Evolutionary conservation across 2,329 filamentous ascomycete species (phyloP), one percentile per base, ranked within the genome.

Genomic region (Leptographium galeiforme): DNA sequence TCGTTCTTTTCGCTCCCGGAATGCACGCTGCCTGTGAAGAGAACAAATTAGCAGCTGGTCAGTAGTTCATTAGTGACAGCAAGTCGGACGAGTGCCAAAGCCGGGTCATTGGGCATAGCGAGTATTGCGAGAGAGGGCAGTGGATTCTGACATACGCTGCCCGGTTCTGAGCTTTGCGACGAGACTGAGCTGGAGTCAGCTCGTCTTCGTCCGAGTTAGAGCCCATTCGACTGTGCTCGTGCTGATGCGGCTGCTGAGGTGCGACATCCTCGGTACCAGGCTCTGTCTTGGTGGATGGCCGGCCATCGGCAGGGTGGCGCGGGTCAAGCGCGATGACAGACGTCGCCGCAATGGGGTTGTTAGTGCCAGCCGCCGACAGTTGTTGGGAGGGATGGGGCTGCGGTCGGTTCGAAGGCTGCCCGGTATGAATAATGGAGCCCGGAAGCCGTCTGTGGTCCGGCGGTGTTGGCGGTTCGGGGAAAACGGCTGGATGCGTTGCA

Each of bases 1-100:
- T 55, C 84, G 85, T 67, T 97, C 91, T 68, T 97, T 97, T 61
- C 91, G 85, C 69, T 97, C 91, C 56, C 91, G 88, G 68, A 97
- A 97, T 36, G 93, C 91, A 61, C 91, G 85, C 76, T 97, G 93
- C 48, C 91, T 96, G 58, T 33, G 46, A 2, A n/a, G 6, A 16
- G 14, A 30, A 12, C 12, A 25, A 36, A 1, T n/a, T 10, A 25
- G 45, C 10, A 46, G 7, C 38, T 3, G 2, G 25, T 46, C 25
- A 46, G 44, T 33, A 36, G 8, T 16, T 36, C 2, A 13, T 36
- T 4, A 36, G 14, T 4, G 38, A 33, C 33, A 34, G 30, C 18
- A 34, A 8, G 8, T 19, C 19, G 30, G 33, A n/a, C 34, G 12
- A 25, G 25, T 25, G 25, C 25, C 25, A 3, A 25, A 25, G 25